These are phyloP conservation scores for Gonium pectorale DNA, from an alignment of 139 green algal species.

Conservation along the genomic window DNA sequence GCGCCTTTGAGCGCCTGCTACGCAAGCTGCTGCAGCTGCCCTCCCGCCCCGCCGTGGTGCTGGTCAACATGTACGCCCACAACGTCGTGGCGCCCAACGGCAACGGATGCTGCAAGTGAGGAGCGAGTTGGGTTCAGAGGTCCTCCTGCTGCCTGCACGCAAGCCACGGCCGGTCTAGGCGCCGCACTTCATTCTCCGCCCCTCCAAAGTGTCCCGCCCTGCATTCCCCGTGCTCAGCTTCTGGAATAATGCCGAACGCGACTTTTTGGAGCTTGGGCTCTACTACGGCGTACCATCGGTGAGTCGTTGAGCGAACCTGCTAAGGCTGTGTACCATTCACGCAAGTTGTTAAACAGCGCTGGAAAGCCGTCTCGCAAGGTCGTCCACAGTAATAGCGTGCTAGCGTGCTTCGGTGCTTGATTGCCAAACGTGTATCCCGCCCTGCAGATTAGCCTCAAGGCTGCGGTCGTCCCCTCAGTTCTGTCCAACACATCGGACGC, in stretches of 20 bases:
- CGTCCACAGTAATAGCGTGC: too few relatives aligned
- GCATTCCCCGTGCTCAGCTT: background rate
- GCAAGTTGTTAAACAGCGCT: too few relatives aligned
- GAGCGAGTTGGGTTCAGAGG: too few relatives aligned
- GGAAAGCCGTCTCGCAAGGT: too few relatives aligned
- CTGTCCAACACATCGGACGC: background rate
- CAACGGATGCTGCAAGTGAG: background rate
- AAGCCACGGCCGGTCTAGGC: too few relatives aligned
- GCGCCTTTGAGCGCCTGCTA: slow-evolving; percentile 50
- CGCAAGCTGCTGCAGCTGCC: slow-evolving; percentile 57
- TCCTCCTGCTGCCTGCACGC: too few relatives aligned
- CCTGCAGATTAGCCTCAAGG: slow-evolving; percentile 17
- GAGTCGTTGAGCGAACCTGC: too few relatives aligned
- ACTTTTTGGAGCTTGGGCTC: background rate
- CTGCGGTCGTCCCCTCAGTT: background rate
- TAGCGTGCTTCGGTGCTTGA: too few relatives aligned
- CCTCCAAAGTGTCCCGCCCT: background rate
- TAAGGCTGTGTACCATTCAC: too few relatives aligned
- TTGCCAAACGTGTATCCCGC: too few relatives aligned
- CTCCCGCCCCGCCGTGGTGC: slow-evolving; percentile 41
- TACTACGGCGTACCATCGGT: slow-evolving; percentile 18
- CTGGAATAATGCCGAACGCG: slow-evolving; percentile 30
- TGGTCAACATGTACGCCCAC: slow-evolving; percentile 45
- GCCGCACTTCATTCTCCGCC: background rate
- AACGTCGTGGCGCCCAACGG: background rate